A percentile compares a stretch with the other conserved stretches of the same genome.
Conservation (phyloP, 306 rosid genomes). For the Spatholobus suberectus region DNA sequence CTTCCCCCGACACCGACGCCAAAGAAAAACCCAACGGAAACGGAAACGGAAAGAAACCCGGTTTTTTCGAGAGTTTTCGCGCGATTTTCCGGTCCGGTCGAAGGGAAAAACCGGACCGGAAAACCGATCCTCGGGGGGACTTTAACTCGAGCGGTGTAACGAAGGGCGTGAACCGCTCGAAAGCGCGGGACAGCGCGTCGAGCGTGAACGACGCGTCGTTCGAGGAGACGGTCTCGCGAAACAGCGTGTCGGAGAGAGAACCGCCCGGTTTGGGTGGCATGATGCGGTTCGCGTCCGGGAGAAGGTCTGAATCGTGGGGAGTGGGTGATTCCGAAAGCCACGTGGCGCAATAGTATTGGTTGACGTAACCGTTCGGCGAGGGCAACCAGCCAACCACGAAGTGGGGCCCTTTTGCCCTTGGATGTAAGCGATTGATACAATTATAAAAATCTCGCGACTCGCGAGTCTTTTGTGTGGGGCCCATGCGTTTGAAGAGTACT, state of each 20-base stretch:
- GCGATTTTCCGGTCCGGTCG: slow-evolving; percentile 62
- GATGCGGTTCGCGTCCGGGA: slow-evolving; percentile 82
- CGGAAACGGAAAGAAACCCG: slow-evolving; percentile 43
- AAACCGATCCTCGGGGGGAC: background rate
- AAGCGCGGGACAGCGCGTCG: slow-evolving; percentile 42
- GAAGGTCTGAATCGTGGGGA: slow-evolving; percentile 72
- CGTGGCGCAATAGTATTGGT: slow-evolving; percentile 42
- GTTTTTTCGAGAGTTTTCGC: slow-evolving; percentile 65
- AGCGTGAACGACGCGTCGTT: slow-evolving; percentile 50
- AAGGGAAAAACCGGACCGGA: slow-evolving; percentile 37
- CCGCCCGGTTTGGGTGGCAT: slow-evolving; percentile 78
- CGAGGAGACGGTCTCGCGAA: slow-evolving; percentile 58
- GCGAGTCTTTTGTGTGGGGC: slow-evolving; percentile 46
- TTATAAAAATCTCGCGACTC: slow-evolving; percentile 27
- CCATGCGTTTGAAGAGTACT: slow-evolving; percentile 32
- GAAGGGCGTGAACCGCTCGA: background rate
- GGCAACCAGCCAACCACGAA: slow-evolving; percentile 17
- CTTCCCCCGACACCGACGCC: slow-evolving; percentile 18
- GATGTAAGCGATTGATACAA: background rate
- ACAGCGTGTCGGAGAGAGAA: slow-evolving; percentile 70
- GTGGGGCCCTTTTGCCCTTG: slow-evolving; percentile 44
- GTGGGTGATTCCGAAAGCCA: slow-evolving; percentile 58
- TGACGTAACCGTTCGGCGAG: slow-evolving; percentile 9
- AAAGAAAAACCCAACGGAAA: slow-evolving; percentile 44
- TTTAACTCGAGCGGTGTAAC: background rate